A percentile compares a stretch with the other conserved stretches of the same genome.
Evolutionary conservation across 805 yeast genomes (phyloP).

Genomic region (Candida montana): DNA sequence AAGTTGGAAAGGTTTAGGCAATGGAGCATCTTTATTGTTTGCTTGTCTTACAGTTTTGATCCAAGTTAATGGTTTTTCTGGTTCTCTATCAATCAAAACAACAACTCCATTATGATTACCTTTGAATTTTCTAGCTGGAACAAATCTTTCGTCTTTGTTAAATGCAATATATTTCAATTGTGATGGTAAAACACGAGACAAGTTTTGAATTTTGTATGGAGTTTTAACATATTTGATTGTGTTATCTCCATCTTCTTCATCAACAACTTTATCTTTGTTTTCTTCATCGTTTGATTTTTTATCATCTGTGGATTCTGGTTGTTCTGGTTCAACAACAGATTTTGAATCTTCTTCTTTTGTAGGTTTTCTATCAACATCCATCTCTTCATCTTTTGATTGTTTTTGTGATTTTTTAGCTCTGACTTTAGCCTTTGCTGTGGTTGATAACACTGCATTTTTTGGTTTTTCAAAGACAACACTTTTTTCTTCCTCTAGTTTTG

Average conservation of each 20-base stretch:
- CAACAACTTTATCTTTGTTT: conserved; percentile 16
- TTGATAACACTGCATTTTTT: conserved; percentile 89
- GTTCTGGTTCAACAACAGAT: conserved; percentile 8
- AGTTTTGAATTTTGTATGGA: conserved; percentile 67
- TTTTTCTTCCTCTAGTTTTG: conserved; percentile 72
- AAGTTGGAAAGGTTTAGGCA: conserved; percentile 66
- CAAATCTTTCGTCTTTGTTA: conserved; percentile 65
- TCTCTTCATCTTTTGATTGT: conserved; percentile 47
- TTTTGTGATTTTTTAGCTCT: conserved; percentile 68
- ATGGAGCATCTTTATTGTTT: conserved; percentile 67
- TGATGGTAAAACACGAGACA: conserved; percentile 85
- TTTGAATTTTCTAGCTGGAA: conserved; percentile 75
- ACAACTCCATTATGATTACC: conserved; percentile 61
- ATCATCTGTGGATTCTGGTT: conserved; percentile 10
- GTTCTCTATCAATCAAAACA: conserved; percentile 58
- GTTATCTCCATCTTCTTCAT: conserved; percentile 28
- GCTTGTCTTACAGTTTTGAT: conserved; percentile 83
- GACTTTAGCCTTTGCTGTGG: conserved; percentile 90
- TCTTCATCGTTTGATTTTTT: conserved; percentile 21
- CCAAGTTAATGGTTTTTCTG: conserved; percentile 54
- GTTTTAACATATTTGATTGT: conserved; percentile 52
- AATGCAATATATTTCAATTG: conserved; percentile 83
- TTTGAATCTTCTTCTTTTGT: neutral
- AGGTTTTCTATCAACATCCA: conserved; percentile 36
- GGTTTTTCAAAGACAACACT: conserved; percentile 84